Evolutionary conservation across 768 basidiomycete genomes (phyloP).

Genomic region (Tulasnella sp.): DNA sequence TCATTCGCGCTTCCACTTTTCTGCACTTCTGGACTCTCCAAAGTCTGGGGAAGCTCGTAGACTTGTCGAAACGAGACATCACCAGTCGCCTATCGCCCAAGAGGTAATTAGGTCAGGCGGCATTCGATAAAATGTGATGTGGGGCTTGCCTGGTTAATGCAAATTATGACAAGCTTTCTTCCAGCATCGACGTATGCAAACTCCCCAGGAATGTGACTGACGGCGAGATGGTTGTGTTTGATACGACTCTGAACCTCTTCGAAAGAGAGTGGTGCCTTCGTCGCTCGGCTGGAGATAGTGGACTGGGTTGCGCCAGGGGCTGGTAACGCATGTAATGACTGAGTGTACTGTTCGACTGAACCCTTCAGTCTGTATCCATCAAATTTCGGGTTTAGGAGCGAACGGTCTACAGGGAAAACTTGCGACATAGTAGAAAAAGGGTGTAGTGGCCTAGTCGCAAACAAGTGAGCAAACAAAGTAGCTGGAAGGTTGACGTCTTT

Average conservation of each 20-base stretch:
- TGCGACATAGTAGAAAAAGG: not conserved
- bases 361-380: slow-evolving; percentile 73
- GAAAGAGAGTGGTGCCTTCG: slow-evolving; percentile 56
- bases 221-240: slow-evolving; percentile 69
- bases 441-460: not conserved
- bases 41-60: slow-evolving; percentile 21
- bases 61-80: slow-evolving; percentile 17
- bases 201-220: slow-evolving; percentile 39
- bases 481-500: not conserved
- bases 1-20: slow-evolving; percentile 34
- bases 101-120: not conserved
- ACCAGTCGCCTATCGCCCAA: not conserved
- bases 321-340: slow-evolving; percentile 44
- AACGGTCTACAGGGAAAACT: slow-evolving; percentile 28
- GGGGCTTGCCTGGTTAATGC: slow-evolving; percentile 50
- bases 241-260: slow-evolving; percentile 79
- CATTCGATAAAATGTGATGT: not conserved
- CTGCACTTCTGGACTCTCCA: not conserved
- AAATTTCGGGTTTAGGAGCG: slow-evolving; percentile 70
- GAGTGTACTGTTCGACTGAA: slow-evolving; percentile 48
- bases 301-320: slow-evolving; percentile 41
- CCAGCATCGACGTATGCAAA: slow-evolving; percentile 63
- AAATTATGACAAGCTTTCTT: slow-evolving; percentile 52
- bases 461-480: not conserved
- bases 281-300: slow-evolving; percentile 41